Evolutionary conservation across 768 basidiomycete species (phyloP).

Genomic region (Tephrocybe sp.): DNA sequence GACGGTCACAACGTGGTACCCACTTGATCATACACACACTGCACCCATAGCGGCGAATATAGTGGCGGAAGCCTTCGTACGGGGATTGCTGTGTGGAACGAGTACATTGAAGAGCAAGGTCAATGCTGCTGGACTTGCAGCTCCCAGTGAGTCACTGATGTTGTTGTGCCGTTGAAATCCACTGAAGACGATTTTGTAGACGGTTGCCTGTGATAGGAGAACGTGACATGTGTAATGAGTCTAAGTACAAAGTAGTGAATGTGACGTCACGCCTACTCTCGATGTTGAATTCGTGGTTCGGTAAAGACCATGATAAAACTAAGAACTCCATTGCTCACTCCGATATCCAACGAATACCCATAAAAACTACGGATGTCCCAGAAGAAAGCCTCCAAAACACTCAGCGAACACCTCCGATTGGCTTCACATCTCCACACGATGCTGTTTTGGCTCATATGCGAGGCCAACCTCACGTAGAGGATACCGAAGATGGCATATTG

Average conservation of each 20-base stretch:
- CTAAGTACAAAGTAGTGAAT: background rate
- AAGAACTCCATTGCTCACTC: background rate
- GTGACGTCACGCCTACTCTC: slow-evolving; percentile 5
- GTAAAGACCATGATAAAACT: slow-evolving; percentile 8
- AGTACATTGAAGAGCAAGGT: slow-evolving; percentile 27
- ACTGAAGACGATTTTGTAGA: too few relatives aligned
- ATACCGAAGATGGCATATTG: slow-evolving; percentile 14
- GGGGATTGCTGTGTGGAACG: slow-evolving; percentile 41
- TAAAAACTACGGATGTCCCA: background rate
- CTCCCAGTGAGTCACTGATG: too few relatives aligned
- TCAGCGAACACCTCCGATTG: background rate
- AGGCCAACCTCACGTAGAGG: slow-evolving; percentile 23
- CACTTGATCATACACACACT: slow-evolving; percentile 49
- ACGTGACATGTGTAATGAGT: background rate
- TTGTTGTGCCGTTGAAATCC: too few relatives aligned
- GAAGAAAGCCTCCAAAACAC: background rate
- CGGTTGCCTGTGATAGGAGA: too few relatives aligned
- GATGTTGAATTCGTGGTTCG: slow-evolving; percentile 11
- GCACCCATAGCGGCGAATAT: slow-evolving; percentile 42
- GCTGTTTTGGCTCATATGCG: slow-evolving; percentile 55
- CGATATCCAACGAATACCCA: background rate
- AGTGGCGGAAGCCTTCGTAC: slow-evolving; percentile 48
- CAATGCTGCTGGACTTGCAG: too few relatives aligned
- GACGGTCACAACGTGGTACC: slow-evolving; percentile 39
- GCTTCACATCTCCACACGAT: slow-evolving; percentile 61